Evolutionary conservation across 2,329 filamentous ascomycete species (phyloP), one percentile per base, ranked within the genome.

Genomic region (Alternaria sp.): DNA sequence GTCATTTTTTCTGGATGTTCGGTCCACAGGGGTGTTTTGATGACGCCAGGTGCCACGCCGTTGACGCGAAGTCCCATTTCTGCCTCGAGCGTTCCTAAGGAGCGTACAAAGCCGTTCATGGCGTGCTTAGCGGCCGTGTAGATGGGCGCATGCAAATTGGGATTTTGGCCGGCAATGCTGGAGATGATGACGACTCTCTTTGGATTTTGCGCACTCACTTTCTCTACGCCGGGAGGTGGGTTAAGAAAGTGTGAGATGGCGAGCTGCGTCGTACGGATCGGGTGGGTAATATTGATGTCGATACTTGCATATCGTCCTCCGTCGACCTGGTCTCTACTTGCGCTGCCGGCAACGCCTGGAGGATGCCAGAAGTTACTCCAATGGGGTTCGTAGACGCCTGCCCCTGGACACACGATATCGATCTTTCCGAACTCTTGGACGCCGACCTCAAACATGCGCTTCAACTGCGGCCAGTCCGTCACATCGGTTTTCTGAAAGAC

Each of bases 11-110:
- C 86, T 0, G 86, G 85, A 65, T 88, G 81, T 3, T 89, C 86
- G 0, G 83, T 86, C 86, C 86, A 89, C 5, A 89, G 75, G 7
- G 87, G 87, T 12, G 87, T 89, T 63, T 84, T 87, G 66, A 89
- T 86, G 2, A 88, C 74, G 0, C 87, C 87, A 0, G 87, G 87
- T 16, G 86, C 86, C 3, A 89, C 86, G 6, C 83, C 86, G 20
- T 86, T 87, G 16, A 89, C 85, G 0, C 86, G 77, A 53, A 89
- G 86, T 0, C 84, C 85, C 25, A 85, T 67, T 1, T 68, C 69
- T 1, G 75, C 55, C 22, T 87, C 86, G 6, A 89, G 79, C 1
- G 78, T 73, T 0, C 77, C 83, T 14, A 89, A 70, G 4, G 80
- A 81, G 56, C 86, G 82, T 5, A 88, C 79, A 72, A 80, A 83